Evolutionary conservation across 495 filamentous ascomycete species (phyloP).

Genomic region (Glonium stellatum): DNA sequence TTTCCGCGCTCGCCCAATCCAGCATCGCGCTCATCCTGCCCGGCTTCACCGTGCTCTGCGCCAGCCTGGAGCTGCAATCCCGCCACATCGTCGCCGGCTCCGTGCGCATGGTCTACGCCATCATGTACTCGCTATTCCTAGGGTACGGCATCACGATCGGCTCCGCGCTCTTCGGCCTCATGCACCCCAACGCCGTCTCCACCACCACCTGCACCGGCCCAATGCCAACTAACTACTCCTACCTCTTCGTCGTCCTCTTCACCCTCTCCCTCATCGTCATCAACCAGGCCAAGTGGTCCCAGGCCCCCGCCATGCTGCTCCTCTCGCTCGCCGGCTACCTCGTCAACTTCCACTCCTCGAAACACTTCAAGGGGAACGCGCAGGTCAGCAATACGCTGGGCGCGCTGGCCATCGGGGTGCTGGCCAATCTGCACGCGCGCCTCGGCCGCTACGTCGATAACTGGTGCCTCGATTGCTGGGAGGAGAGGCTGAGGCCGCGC

Average conservation of each 20-base stretch:
- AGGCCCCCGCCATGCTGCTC: slow-evolving; percentile 76
- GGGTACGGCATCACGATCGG: slow-evolving; percentile 97
- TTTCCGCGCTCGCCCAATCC: slow-evolving; percentile 84
- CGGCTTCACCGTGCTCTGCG: slow-evolving; percentile 77
- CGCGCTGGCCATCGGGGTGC: slow-evolving; percentile 75
- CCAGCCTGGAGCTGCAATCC: slow-evolving; percentile 81
- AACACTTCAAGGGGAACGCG: slow-evolving; percentile 65
- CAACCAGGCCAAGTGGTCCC: slow-evolving; percentile 86
- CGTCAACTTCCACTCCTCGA: slow-evolving; percentile 74
- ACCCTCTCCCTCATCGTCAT: slow-evolving; percentile 75
- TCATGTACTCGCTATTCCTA: slow-evolving; percentile 91
- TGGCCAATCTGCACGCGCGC: slow-evolving; percentile 83
- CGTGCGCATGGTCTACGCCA: slow-evolving; percentile 90
- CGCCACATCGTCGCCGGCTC: slow-evolving; percentile 80
- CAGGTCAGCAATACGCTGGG: slow-evolving; percentile 81
- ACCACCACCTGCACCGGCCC: slow-evolving; percentile 63
- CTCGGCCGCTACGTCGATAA: slow-evolving; percentile 43
- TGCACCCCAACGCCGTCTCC: slow-evolving; percentile 68
- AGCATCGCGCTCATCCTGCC: slow-evolving; percentile 89
- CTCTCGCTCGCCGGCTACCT: slow-evolving; percentile 81
- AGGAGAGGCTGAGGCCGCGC: slow-evolving; percentile 25
- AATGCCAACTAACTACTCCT: slow-evolving; percentile 54
- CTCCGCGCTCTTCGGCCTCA: slow-evolving; percentile 77
- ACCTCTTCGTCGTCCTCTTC: slow-evolving; percentile 73
- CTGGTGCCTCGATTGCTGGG: slow-evolving; percentile 34